Evolutionary conservation across 441 rosid genomes (phyloP), one percentile per base, ranked within the genome.

Genomic region (Croton setiger): DNA sequence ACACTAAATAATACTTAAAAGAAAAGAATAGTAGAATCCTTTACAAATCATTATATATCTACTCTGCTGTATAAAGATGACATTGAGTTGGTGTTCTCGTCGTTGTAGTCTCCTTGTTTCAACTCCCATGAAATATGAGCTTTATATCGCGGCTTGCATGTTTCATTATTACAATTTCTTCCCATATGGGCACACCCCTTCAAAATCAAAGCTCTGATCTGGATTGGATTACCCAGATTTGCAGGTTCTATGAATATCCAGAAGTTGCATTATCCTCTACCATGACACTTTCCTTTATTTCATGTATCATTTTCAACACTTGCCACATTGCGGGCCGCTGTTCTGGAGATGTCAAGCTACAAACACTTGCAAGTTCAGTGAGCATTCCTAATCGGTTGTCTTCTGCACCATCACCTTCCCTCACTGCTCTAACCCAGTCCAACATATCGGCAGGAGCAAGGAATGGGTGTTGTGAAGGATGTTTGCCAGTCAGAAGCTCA

Each of bases 261-360:
- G 70, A 57, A 53, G 77, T 51, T 31, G 77, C 75, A 60, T 75
- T 74, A 14, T 83, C 88, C 58, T 89, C 94, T 73, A 68, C 80
- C 45, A 78, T 57, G 52, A 76, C 89, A 7, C 75, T 87, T 62
- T 88, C 96, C 77, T 91, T 93, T 69, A 93, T 87, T 83, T 88
- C 92, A 56, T 89, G 97, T 65, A 91, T 73, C 97, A 88, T 87
- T 87, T 89, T 89, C 81, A 91, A 68, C 10, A 91, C 95, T 73
- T 88, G 97, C 96, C 97, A 89, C 98, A 89, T 89, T 0, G 93
- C 87, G 0, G 98, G 97, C 71, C 98, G 81, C 74, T 89, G 97
- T 53, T 93, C 97, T 2, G 93, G 88, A 31, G 95, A 88, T 20
- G 73, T 79, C 81, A 70, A 78, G 64, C 86, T 79, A 75, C 97